Base-by-base conservation (phyloP, 139 green algal species). In the Chlorokybus atmophyticus region DNA sequence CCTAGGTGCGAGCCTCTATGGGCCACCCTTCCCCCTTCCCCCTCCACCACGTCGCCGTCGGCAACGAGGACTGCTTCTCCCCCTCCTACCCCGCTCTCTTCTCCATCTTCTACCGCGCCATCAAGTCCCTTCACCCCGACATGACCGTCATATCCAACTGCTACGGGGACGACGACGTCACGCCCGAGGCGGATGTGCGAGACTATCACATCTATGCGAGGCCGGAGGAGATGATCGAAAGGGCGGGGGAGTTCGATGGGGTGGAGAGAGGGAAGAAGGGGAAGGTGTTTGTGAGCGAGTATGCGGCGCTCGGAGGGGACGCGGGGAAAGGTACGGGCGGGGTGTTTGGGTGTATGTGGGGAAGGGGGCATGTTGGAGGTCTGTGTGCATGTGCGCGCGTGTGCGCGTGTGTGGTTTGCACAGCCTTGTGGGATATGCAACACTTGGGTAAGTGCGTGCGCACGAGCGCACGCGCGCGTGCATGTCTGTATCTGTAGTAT, bases 1-100 rank as follows among this genome's bases (percentile, higher is more conserved):
- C n/a, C n/a, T n/a, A n/a, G n/a, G n/a, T n/a, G n/a, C 54, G 80
- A 0, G 67, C 79, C 7, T 31, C 29, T 4, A 86, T 86, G 80
- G 80, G 80, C 0, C 73, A 58, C 21, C n/a, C 28, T 7, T 49
- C 79, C 30, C 79, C 80, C 26, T 87, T 80, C 65, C 10, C 57
- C 8, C 58, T 87, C 27, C 73, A 57, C 21, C 78, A 78, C 47
- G 40, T 87, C 47, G 74, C 70, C 51, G 73, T 87, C 19, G 80
- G 80, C 32, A 87, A 87, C 44, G 80, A 87, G 73, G 71, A 76
- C 35, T 44, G 35, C 35, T 44, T 21, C 14, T 44, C 10, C 10
- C 35, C 14, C 10, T 44, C 14, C 10, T 44, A 14, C 4, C 7
- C 62, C 64, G 62, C 25, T 10, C 64, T 29, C 55, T 70, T 50